A percentile compares a stretch with the other conserved stretches of the same genome.
Conservation (phyloP, 495 filamentous ascomycete genomes). For the Trichoderma reesei region DNA sequence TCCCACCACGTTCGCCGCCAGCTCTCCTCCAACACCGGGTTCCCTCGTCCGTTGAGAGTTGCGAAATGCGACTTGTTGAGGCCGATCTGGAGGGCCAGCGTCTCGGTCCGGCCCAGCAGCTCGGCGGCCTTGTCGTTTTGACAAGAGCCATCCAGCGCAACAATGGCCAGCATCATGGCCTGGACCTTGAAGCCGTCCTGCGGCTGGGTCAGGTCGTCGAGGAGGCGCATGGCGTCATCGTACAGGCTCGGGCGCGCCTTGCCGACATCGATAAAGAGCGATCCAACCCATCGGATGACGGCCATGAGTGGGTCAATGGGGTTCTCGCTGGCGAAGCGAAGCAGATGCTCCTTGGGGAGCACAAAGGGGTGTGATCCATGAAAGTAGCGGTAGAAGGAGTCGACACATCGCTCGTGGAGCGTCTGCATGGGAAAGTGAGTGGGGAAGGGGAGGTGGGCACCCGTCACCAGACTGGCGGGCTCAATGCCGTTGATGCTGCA, state of each 20-base stretch:
- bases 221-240: constrained; percentile 45
- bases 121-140: constrained; percentile 56
- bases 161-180: constrained; percentile 63
- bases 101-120: constrained; percentile 56
- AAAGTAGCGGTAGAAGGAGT: constrained; percentile 54
- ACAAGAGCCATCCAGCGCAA: constrained; percentile 67
- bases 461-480: constrained; percentile 23
- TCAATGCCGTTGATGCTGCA: constrained; percentile 11
- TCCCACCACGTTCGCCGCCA: constrained; percentile 91
- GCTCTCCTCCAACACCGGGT: constrained; percentile 52
- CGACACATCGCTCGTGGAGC: constrained; percentile 40
- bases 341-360: constrained; percentile 38
- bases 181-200: constrained; percentile 65
- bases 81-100: constrained; percentile 63
- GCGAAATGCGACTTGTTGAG: constrained; percentile 54
- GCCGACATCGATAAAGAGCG: constrained; percentile 46
- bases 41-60: constrained; percentile 33
- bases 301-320: constrained; percentile 31
- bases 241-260: constrained; percentile 42
- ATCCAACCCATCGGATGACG: constrained; percentile 62
- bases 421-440: constrained; percentile 17
- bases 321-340: constrained; percentile 27
- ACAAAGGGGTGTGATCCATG: constrained; percentile 60
- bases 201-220: constrained; percentile 38
- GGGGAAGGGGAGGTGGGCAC: constrained; percentile 6